A percentile compares a stretch with the other conserved stretches of the same genome.
Conservation (phyloP, 805 yeast genomes). For the Starmerella potacharoeniae region DNA sequence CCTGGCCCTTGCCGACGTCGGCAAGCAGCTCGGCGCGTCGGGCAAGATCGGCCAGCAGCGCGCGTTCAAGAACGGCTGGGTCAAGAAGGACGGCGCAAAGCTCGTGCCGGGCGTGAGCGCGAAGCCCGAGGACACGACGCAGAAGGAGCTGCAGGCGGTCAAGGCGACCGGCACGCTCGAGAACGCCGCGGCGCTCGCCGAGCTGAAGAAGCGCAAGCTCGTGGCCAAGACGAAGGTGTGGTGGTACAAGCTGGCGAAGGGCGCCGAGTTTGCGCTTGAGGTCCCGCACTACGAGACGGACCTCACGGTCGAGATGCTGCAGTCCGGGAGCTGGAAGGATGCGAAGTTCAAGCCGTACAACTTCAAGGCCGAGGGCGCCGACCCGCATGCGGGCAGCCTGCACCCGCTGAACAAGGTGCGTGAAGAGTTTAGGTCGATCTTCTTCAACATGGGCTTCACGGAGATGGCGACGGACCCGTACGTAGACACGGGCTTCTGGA, state of each 20-base stretch:
- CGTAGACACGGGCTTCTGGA: slow-evolving; percentile 98
- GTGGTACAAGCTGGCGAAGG: slow-evolving; percentile 68
- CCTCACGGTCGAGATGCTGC: slow-evolving; percentile 84
- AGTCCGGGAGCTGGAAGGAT: slow-evolving; percentile 68
- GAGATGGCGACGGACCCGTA: slow-evolving; percentile 99
- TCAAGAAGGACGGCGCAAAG: slow-evolving; percentile 72
- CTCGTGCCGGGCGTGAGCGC: slow-evolving; percentile 43
- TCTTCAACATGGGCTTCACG: slow-evolving; percentile 94
- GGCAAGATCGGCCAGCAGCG: slow-evolving; percentile 94
- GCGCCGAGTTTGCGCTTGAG: slow-evolving; percentile 70
- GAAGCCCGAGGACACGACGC: slow-evolving; percentile 59
- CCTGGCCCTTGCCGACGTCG: slow-evolving; percentile 60
- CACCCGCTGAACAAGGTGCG: slow-evolving; percentile 95
- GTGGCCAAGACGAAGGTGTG: slow-evolving; percentile 57
- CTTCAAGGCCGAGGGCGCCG: slow-evolving; percentile 87
- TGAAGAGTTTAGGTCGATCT: slow-evolving; percentile 95
- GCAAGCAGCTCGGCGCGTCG: slow-evolving; percentile 57
- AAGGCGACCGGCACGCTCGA: slow-evolving; percentile 59
- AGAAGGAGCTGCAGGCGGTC: slow-evolving; percentile 39
- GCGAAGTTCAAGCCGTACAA: slow-evolving; percentile 88
- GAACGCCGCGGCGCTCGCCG: slow-evolving; percentile 54
- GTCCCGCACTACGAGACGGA: slow-evolving; percentile 83
- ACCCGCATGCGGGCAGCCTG: slow-evolving; percentile 79
- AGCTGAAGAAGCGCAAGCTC: slow-evolving; percentile 89
- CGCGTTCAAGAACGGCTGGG: slow-evolving; percentile 97